Evolutionary conservation across 2,329 filamentous ascomycete genomes (phyloP).

Genomic region (Diaporthe citrichinensis): DNA sequence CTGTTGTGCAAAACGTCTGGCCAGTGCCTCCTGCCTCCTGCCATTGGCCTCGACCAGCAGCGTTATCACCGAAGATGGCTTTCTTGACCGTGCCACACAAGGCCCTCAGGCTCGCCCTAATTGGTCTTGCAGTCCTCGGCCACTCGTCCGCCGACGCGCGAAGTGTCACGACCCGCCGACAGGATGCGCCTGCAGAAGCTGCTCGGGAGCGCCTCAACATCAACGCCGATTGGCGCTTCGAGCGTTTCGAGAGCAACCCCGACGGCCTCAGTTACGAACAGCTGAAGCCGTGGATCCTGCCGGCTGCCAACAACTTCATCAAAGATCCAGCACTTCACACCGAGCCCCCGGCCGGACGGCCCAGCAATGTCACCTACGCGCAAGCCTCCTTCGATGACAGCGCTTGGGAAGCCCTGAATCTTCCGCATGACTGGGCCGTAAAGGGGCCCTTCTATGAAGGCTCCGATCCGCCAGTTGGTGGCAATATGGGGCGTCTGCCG

Average conservation of each 20-base stretch:
- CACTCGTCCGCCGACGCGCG: constrained; percentile 7
- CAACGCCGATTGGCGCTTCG: constrained; percentile 22
- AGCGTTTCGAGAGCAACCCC: constrained; percentile 20
- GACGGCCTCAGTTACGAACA: constrained; percentile 21
- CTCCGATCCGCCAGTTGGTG: constrained; percentile 48
- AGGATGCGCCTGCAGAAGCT: neutral
- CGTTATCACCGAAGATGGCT: neutral
- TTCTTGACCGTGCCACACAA: constrained; percentile 4
- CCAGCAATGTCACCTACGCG: constrained; percentile 16
- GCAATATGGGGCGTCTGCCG: constrained; percentile 60
- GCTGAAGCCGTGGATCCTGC: constrained; percentile 20
- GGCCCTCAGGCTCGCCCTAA: constrained; percentile 26
- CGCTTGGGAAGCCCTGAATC: constrained; percentile 56
- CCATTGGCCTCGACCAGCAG: constrained; percentile 2
- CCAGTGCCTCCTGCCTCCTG: constrained; percentile 3
- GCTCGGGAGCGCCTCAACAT: constrained; percentile 32
- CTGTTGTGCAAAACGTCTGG: neutral
- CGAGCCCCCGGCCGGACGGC: neutral
- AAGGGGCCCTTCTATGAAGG: constrained; percentile 58
- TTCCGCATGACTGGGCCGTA: constrained; percentile 66
- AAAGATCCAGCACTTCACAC: neutral
- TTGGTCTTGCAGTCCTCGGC: constrained; percentile 2
- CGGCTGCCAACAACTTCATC: constrained; percentile 26
- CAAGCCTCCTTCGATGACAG: constrained; percentile 51
- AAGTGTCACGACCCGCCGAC: neutral